Evolutionary conservation across 2,329 filamentous ascomycete species (phyloP), one percentile per base, ranked within the genome.

Genomic region (Scleromitrula shiraiana): DNA sequence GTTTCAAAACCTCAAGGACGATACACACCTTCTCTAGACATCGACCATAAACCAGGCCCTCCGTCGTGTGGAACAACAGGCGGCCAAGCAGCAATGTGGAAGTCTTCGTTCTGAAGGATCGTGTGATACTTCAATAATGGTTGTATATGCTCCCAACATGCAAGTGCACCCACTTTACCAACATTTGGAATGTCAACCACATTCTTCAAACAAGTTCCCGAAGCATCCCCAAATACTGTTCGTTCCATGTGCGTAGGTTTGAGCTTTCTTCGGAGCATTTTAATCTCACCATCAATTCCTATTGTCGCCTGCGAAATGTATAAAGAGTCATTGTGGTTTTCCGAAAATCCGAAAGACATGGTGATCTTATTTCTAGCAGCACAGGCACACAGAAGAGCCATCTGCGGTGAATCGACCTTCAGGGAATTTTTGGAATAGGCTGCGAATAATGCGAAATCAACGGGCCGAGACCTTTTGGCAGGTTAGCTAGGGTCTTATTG

Each of bases 51-150:
- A 2, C 26, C 53, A 5, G 40, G 42, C 2, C 50, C 51, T 27
- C 69, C 73, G 0, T 73, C 72, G 46, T 79, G 74, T 0, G 73
- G 72, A 41, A 70, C 72, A 57, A 66, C 69, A 53, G 66, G 68
- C 9, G 67, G 76, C 71, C 77, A 80, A 14, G 74, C 76, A 14
- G 76, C 76, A 23, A 79, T 67, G 56, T 73, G 69, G 14, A 78
- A 68, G 56, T 76, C 70, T 56, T 76, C 74, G 17, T 69, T 67
- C 36, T 69, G 67, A 12, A 68, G 67, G 48, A 66, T 67, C 5
- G 70, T 70, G 49, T 75, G 70, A 0, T 70, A 66, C 64, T 75
- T 73, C 54, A 73, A 64, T 64, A 76, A 76, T 0, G 71, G 76
- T 62, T 77, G 78, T 69, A 78, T 74, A 47, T 50, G 50, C 33